Evolutionary conservation across 305 asterid species (phyloP), one percentile per base, ranked within the genome.

Genomic region (Solanum hybrid): DNA sequence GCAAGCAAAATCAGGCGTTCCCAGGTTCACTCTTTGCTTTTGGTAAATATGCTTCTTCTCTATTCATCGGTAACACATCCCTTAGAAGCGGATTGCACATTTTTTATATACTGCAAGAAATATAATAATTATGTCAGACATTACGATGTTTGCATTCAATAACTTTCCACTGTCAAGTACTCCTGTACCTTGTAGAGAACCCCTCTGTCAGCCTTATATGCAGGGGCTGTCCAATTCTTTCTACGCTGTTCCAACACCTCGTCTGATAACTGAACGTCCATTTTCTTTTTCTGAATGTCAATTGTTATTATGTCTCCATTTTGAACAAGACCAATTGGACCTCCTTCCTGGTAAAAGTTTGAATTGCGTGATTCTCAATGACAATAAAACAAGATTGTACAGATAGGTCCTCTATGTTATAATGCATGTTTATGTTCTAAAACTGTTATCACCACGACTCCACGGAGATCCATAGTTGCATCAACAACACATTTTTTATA

Each of bases 61-160:
- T 91, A 92, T 92, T 97, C 99, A 81, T 97, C 99, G 0, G 99
- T 97, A 83, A 97, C 98, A n/a, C 99, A 97, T 91, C 99, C 99
- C 33, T 89, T 93, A 20, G 99, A 97, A 57, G 99, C 99, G 22
- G 99, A 93, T 57, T 93, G 98, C 87, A 97, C 99, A 20, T 92
- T 95, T 94, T 94, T 96, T 34, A 97, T 96, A 90, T 97, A 96
- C 99, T 97, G 96, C 65, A 79, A 88, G 26, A 79, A 86, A 45
- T 68, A 17, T 24, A 51, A 20, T 3, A 39, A 83, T 9, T 83
- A 31, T 20, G 41, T 85, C 45, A 85, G 32, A 22, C 72, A 57
- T 84, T 13, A 2, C 6, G 4, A 33, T 20, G 20, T 85, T 22
- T 31, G 88, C 9, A 7, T 85, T 31, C 45, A 32, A 57, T 12